These are phyloP conservation scores for Beauveria australis DNA, from an alignment of 2,329 filamentous ascomycete species.

Conservation along the genomic window DNA sequence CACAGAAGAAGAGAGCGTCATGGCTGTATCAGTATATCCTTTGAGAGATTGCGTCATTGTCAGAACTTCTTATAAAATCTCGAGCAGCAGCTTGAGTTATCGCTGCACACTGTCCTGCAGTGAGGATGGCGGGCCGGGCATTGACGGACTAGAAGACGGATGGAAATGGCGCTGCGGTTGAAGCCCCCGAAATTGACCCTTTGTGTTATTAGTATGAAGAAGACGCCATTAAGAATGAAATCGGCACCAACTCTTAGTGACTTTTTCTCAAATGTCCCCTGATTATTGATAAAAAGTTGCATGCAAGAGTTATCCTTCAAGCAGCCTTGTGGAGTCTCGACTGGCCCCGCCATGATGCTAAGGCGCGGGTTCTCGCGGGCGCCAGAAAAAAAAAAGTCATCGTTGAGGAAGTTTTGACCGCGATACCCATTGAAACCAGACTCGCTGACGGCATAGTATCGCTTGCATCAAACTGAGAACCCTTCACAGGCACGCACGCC, in stretches of 20 bases:
- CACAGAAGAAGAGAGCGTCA: background rate
- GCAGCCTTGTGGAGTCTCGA: background rate
- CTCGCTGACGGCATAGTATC: background rate
- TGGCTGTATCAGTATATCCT: background rate
- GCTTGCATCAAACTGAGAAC: background rate
- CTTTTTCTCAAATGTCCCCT: background rate
- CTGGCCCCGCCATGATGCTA: slow-evolving; percentile 4
- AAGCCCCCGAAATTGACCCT: background rate
- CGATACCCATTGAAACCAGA: background rate
- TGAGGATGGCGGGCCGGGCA: background rate
- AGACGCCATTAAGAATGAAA: background rate
- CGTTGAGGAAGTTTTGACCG: background rate
- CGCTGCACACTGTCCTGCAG: slow-evolving; percentile 5
- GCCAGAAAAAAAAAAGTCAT: background rate
- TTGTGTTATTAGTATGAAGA: background rate
- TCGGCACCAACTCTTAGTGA: background rate
- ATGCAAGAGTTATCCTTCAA: background rate
- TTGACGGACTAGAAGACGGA: slow-evolving; percentile 3
- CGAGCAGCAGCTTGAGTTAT: background rate
- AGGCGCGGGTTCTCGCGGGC: background rate
- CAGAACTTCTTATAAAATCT: background rate
- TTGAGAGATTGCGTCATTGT: slow-evolving; percentile 6
- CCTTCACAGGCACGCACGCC: background rate
- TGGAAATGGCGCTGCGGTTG: slow-evolving; percentile 10
- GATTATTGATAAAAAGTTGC: background rate